phyloP scores from a whole-genome alignment of 2,329 filamentous ascomycete species.

The Penicillium concentricum region DNA sequence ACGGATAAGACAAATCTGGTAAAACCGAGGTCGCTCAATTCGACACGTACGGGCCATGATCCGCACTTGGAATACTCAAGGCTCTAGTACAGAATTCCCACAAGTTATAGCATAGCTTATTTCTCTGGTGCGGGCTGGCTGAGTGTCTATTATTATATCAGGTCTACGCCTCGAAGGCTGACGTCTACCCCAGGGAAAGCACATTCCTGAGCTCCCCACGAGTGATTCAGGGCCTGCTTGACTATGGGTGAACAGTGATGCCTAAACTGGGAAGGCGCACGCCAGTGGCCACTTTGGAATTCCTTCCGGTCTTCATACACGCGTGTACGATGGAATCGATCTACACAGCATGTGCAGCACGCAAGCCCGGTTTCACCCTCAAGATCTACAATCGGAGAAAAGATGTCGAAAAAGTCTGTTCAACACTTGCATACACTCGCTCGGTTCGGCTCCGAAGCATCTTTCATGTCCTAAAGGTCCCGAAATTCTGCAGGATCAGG shows the following conservation, averaged over 20 bases:
- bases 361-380: constrained; percentile 1
- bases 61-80: constrained; percentile 1
- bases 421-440: neutral
- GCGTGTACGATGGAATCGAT: constrained; percentile 19
- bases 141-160: neutral
- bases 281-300: constrained; percentile 9
- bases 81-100: neutral
- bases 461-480: neutral
- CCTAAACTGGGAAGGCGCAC: constrained; percentile 11
- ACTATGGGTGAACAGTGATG: neutral
- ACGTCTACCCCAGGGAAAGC: neutral
- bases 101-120: neutral
- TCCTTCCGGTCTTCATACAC: constrained; percentile 6
- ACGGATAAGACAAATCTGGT: constrained; percentile 17
- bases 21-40: constrained; percentile 12
- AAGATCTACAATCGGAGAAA: neutral
- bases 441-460: neutral
- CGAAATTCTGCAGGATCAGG: constrained; percentile 4
- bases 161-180: constrained; percentile 4
- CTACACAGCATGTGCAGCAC: constrained; percentile 13
- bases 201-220: neutral
- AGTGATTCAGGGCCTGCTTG: neutral
- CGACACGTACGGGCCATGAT: constrained; percentile 4
- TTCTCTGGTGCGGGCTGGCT: neutral
- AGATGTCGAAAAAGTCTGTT: neutral